These are phyloP conservation scores for Graphiopsis chlorocephala DNA, from an alignment of 2,329 filamentous ascomycete species.

Conservation along the genomic window DNA sequence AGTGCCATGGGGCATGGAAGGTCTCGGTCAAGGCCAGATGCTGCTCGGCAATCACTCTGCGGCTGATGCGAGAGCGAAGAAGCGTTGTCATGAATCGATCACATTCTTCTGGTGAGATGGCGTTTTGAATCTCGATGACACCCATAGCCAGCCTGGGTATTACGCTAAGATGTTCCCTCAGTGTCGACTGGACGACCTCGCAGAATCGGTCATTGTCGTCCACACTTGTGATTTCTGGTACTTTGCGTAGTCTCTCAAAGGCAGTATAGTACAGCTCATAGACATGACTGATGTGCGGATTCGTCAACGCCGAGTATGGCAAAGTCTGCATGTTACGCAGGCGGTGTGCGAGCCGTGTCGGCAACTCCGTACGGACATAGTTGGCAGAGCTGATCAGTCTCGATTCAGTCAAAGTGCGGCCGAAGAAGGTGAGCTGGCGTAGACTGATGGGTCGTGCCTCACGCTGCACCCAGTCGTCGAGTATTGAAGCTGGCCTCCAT, in stretches of 20 bases:
- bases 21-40: conserved; percentile 93
- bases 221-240: conserved; percentile 77
- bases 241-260: conserved; percentile 85
- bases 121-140: conserved; percentile 80
- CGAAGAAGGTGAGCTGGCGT: conserved; percentile 95
- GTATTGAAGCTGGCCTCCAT: conserved; percentile 57
- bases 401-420: conserved; percentile 83
- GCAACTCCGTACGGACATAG: conserved; percentile 93
- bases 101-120: conserved; percentile 76
- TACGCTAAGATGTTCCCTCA: conserved; percentile 85
- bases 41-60: conserved; percentile 95
- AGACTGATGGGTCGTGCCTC: conserved; percentile 94
- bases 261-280: conserved; percentile 96
- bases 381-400: conserved; percentile 92
- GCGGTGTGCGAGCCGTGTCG: conserved; percentile 84
- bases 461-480: conserved; percentile 81
- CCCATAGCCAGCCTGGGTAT: conserved; percentile 95
- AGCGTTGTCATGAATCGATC: conserved; percentile 96
- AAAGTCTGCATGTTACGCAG: conserved; percentile 96
- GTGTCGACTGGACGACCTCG: conserved; percentile 70
- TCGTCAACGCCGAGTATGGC: conserved; percentile 94
- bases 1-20: conserved; percentile 87
- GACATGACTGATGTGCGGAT: conserved; percentile 86
- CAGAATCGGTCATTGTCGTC: conserved; percentile 91
- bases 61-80: conserved; percentile 85